Conservation (phyloP, 2,329 filamentous ascomycete genomes). For the Sarocladium kiliense region DNA sequence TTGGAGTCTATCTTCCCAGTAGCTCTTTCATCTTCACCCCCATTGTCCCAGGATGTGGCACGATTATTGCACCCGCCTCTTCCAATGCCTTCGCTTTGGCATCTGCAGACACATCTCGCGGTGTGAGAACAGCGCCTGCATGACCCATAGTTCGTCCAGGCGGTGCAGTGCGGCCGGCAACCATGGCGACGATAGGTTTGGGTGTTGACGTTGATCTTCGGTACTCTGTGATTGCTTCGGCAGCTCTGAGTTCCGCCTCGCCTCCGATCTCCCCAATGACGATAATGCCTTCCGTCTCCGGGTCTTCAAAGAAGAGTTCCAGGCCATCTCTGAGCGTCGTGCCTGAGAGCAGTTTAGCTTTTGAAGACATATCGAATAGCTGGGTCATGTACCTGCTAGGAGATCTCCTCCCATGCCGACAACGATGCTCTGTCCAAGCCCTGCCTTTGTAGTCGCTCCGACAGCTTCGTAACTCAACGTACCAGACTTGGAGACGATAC, state of each 20-base stretch:
- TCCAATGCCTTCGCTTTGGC: slow-evolving; percentile 28
- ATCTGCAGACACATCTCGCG: slow-evolving; percentile 24
- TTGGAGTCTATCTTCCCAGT: slow-evolving; percentile 16
- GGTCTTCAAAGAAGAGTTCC: slow-evolving; percentile 60
- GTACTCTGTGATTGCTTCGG: slow-evolving; percentile 66
- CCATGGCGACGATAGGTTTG: slow-evolving; percentile 60
- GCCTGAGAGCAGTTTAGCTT: slow-evolving; percentile 15
- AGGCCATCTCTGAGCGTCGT: slow-evolving; percentile 69
- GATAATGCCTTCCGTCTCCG: slow-evolving; percentile 66
- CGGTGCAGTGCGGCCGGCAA: slow-evolving; percentile 60
- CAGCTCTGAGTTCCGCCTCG: slow-evolving; percentile 63
- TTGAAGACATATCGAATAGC: too few relatives aligned
- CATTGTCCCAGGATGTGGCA: slow-evolving; percentile 33
- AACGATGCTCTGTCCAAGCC: slow-evolving; percentile 70
- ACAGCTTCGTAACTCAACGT: slow-evolving; percentile 79
- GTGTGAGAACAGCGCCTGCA: slow-evolving; percentile 54
- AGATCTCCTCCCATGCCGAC: slow-evolving; percentile 76
- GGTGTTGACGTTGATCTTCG: slow-evolving; percentile 48
- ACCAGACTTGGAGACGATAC: slow-evolving; percentile 75
- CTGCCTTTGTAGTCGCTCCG: slow-evolving; percentile 66
- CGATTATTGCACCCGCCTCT: slow-evolving; percentile 29
- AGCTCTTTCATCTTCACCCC: slow-evolving; percentile 28
- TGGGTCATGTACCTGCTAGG: slow-evolving; percentile 55
- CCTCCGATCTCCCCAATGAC: slow-evolving; percentile 70
- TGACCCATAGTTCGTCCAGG: slow-evolving; percentile 65